Conservation (phyloP, 257 asterid species). For the Solanum pinnatisectum region DNA sequence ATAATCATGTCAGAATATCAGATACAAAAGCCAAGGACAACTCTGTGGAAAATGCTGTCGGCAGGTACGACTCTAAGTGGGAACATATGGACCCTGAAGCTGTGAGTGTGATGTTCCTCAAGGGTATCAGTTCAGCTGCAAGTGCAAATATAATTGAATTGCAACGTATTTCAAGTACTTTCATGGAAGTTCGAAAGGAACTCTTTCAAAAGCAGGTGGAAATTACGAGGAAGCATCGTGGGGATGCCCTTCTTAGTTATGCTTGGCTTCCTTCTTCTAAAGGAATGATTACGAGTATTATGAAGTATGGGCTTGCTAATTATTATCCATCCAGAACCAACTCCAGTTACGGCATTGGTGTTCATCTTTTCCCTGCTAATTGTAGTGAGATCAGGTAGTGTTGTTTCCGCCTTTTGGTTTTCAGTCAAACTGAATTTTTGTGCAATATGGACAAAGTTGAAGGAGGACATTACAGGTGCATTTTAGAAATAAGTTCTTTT, state of each 20-base stretch:
- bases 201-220: conserved; percentile 69
- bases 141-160: conserved; percentile 38
- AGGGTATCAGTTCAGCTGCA: conserved; percentile 27
- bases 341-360: conserved; percentile 43
- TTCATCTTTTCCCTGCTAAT: conserved; percentile 66
- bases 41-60: conserved; percentile 9
- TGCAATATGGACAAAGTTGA: not conserved
- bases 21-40: conserved; percentile 20
- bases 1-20: conserved; percentile 20
- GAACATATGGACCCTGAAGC: conserved; percentile 20
- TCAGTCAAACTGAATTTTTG: not conserved
- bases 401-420: conserved; percentile 1
- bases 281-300: conserved; percentile 28
- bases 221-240: conserved; percentile 51
- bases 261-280: conserved; percentile 91
- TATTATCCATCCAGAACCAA: conserved; percentile 22
- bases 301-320: conserved; percentile 58
- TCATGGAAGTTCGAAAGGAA: conserved; percentile 45
- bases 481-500: not conserved
- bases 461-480: not conserved
- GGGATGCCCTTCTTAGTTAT: conserved; percentile 55
- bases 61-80: conserved; percentile 4
- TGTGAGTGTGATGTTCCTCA: conserved; percentile 39
- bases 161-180: conserved; percentile 21
- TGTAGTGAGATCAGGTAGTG: conserved; percentile 63